These are phyloP conservation scores for Lentinula guzmanii DNA, from an alignment of 768 basidiomycete species.

Conservation along the genomic window DNA sequence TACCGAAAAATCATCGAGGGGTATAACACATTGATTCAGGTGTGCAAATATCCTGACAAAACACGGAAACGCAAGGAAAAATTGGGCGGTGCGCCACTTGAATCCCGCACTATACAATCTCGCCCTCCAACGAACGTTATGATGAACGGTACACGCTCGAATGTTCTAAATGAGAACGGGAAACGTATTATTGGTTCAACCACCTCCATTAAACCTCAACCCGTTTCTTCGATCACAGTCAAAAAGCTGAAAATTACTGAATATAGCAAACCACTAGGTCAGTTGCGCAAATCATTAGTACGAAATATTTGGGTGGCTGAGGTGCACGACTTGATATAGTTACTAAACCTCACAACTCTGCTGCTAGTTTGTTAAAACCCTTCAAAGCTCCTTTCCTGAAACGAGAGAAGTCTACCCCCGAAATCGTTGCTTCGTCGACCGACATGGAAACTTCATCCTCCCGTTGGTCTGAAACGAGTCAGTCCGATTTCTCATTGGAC, in stretches of 20 bases:
- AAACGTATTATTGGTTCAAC: neutral
- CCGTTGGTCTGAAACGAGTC: neutral
- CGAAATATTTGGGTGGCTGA: neutral
- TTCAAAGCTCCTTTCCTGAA: slow-evolving; percentile 33
- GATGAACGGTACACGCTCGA: neutral
- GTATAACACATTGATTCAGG: slow-evolving; percentile 28
- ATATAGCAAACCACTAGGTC: slow-evolving; percentile 23
- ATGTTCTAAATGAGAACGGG: neutral
- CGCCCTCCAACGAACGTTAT: neutral
- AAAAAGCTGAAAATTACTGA: slow-evolving; percentile 21
- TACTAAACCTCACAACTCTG: slow-evolving; percentile 34
- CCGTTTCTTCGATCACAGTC: neutral
- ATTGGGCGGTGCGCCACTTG: slow-evolving; percentile 33
- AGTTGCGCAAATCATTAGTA: neutral
- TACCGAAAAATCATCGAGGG: neutral
- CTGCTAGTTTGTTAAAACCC: slow-evolving; percentile 38
- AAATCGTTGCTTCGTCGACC: neutral
- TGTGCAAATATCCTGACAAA: slow-evolving; percentile 77
- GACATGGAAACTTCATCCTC: neutral
- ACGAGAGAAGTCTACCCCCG: slow-evolving; percentile 4
- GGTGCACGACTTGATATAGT: slow-evolving; percentile 20
- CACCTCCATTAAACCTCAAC: neutral
- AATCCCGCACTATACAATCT: slow-evolving; percentile 19
- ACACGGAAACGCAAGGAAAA: slow-evolving; percentile 39
- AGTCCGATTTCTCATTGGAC: neutral